Base-by-base conservation (phyloP, 2,329 filamentous ascomycete species). In the Salinomyces thailandicus region DNA sequence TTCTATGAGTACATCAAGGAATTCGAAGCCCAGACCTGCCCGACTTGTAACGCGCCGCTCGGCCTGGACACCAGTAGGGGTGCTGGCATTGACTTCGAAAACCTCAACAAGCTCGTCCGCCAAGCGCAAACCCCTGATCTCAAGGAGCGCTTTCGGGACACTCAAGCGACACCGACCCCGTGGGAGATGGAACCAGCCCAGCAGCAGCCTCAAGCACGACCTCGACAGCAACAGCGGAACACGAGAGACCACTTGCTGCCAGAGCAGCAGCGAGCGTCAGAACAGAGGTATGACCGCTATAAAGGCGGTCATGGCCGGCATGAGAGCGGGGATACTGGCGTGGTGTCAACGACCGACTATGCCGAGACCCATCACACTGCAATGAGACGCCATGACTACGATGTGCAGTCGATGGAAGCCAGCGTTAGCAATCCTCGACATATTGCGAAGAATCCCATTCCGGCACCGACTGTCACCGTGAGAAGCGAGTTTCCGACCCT, bases 1-100 rank as follows among this genome's bases (percentile, higher is more conserved):
- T 96, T 98, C 59, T 96, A 96, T 64, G 91, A 98, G 62, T 95
- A 93, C 58, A 93, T 98, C 52, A 83, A 85, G 54, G 89, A 95
- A 55, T 83, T 89, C 41, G 87, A 96, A 49, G 84, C 84, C 36
- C 86, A 96, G 54, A 87, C 85, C 54, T 98, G 91, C 62, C 91
- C 91, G 18, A 82, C 84, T 47, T 98, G 91, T 62, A 82, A 94
- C 67, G 83, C 87, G 46, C 86, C 91, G 14, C 66, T 98, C 35
- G 85, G 87, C 44, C 68, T 98, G 29, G 91, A 98, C 62, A 91
- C 86, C 5, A 94, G 85, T 59, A 76, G 91, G 45, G 86, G 86
- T 41, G 87, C 87, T 46, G 95, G 94, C 67, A 81, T 95, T 36
- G 54, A 60, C 43, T 59, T 59, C 38, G 89, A 94, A 62, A 96